A percentile compares a stretch with the other conserved stretches of the same genome.
phyloP scores from a whole-genome alignment of 2,329 filamentous ascomycete species.

The Arthroderma uncinatum region DNA sequence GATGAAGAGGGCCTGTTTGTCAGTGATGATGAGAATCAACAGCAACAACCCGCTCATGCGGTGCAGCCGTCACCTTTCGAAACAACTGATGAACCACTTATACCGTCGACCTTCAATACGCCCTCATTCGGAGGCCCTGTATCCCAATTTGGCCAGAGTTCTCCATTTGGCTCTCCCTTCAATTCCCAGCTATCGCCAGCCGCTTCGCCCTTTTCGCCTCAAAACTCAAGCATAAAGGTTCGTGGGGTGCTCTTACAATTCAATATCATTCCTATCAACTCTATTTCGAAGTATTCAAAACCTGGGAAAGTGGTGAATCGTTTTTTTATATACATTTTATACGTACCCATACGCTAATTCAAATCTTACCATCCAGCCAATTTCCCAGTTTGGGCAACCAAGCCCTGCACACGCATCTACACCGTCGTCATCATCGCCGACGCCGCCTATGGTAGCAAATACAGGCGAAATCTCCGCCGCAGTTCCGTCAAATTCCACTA shows the following conservation, averaged over 20 bases:
- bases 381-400: conserved; percentile 8
- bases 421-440: background rate
- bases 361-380: background rate
- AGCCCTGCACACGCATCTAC: conserved; percentile 4
- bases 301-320: background rate
- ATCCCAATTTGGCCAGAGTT: background rate
- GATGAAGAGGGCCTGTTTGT: conserved; percentile 30
- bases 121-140: background rate
- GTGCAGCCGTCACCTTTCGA: background rate
- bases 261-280: background rate
- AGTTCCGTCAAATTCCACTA: background rate
- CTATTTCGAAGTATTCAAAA: background rate
- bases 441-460: background rate
- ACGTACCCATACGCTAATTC: background rate
- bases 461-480: background rate
- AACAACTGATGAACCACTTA: background rate
- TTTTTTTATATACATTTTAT: background rate
- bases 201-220: conserved; percentile 12
- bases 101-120: background rate
- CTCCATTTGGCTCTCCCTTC: background rate
- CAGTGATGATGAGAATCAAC: conserved; percentile 24
- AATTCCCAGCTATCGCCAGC: conserved; percentile 11
- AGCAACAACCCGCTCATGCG: background rate
- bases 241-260: background rate
- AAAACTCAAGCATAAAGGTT: conserved; percentile 4